A percentile compares a stretch with the other conserved stretches of the same genome.
phyloP scores from a whole-genome alignment of 78 protist genomes.

The Dictyostelium discoideum region dicty_2.7 NC_007090.3:5095501-5096000 shows the following conservation, averaged over 20 bases:
- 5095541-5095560: neutral
- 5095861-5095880: neutral
- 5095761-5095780: constrained; percentile 43
- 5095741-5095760: constrained; percentile 60
- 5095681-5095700: neutral
- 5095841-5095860: neutral
- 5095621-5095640: constrained; percentile 28
- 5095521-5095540: constrained; percentile 56
- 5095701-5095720: neutral
- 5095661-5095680: neutral
- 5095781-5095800: constrained; percentile 76
- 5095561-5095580: neutral
- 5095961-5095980: constrained; percentile 76
- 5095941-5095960: constrained; percentile 65
- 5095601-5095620: neutral
- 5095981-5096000: constrained; percentile 59
- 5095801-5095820: constrained; percentile 74
- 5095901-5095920: neutral
- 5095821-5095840: constrained; percentile 35
- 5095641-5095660: neutral
- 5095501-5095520: constrained; percentile 64
- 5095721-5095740: neutral
- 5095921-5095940: constrained; percentile 13
- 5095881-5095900: neutral
- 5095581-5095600: neutral